These are phyloP conservation scores for Acanthamoeba royreba DNA, from an alignment of 208 protist genomes.

Conservation along the genomic window DNA sequence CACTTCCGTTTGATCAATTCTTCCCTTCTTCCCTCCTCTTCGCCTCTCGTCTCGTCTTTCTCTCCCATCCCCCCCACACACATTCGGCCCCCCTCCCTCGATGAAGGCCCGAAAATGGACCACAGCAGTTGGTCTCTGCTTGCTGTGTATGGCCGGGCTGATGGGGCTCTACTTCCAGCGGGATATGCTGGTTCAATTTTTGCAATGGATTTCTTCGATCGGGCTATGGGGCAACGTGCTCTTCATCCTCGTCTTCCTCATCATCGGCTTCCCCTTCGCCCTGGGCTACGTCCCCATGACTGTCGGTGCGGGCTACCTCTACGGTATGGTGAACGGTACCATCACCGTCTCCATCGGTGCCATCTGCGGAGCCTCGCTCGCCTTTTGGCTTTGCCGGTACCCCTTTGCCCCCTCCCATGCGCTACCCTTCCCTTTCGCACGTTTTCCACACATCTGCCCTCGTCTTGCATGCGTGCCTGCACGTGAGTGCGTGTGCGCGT, in stretches of 20 bases:
- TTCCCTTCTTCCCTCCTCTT: not conserved
- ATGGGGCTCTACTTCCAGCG: constrained; percentile 13
- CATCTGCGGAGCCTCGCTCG: not conserved
- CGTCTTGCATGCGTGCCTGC: too few species aligned
- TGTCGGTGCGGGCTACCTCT: constrained; percentile 20
- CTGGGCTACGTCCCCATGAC: constrained; percentile 42
- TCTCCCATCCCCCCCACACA: not conserved
- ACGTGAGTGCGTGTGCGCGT: too few species aligned
- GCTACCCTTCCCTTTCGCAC: too few species aligned
- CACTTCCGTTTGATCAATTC: too few species aligned
- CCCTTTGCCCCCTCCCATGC: too few species aligned
- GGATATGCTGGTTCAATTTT: not conserved
- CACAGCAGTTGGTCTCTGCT: not conserved
- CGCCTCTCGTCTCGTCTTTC: too few species aligned
- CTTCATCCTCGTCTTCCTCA: constrained; percentile 16
- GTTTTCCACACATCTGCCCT: too few species aligned
- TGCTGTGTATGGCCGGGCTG: not conserved
- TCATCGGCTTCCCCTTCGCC: constrained; percentile 32
- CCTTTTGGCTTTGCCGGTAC: constrained; percentile 14
- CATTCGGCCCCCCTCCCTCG: too few species aligned
- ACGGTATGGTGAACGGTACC: constrained; percentile 32
- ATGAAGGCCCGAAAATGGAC: not conserved
- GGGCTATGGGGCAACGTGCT: constrained; percentile 33
- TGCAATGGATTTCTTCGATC: constrained; percentile 9
- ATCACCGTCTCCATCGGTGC: constrained; percentile 31